Conservation (phyloP, 2,329 filamentous ascomycete genomes). For the Escovopsis sp. region DNA sequence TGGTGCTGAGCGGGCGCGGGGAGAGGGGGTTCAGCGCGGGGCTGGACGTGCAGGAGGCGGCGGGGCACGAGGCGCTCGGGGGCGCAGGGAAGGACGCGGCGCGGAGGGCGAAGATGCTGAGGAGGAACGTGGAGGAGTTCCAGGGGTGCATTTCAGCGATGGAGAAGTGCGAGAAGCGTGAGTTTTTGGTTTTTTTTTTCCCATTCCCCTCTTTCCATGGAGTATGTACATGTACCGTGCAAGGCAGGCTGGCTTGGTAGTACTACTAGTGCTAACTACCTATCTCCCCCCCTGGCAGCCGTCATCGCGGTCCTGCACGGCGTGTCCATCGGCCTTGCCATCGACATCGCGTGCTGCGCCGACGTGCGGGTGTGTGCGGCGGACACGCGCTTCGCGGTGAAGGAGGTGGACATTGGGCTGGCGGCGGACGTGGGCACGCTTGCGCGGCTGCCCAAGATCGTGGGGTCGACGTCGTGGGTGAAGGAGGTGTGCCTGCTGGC, state of each 20-base stretch:
- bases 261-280: too few species aligned
- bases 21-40: constrained; percentile 75
- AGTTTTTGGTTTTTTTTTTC: constrained; percentile 14
- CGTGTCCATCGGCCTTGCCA: constrained; percentile 60
- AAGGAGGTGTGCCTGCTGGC: constrained; percentile 66
- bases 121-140: constrained; percentile 62
- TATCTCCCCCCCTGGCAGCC: constrained; percentile 27
- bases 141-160: constrained; percentile 63
- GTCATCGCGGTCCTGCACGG: constrained; percentile 74
- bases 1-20: constrained; percentile 70
- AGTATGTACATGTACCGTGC: too few species aligned
- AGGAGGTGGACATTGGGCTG: constrained; percentile 71
- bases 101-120: constrained; percentile 45
- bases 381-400: constrained; percentile 52
- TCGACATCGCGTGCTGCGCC: constrained; percentile 56
- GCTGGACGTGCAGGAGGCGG: constrained; percentile 64
- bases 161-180: constrained; percentile 81
- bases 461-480: constrained; percentile 58
- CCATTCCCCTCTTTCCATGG: neutral
- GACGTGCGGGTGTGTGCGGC: constrained; percentile 54
- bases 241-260: too few species aligned
- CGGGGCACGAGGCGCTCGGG: constrained; percentile 31
- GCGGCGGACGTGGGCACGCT: constrained; percentile 70
- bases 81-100: constrained; percentile 37
- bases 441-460: constrained; percentile 56